Evolutionary conservation across 164 flowering plant species (phyloP).

Genomic region (Annona cherimola): DNA sequence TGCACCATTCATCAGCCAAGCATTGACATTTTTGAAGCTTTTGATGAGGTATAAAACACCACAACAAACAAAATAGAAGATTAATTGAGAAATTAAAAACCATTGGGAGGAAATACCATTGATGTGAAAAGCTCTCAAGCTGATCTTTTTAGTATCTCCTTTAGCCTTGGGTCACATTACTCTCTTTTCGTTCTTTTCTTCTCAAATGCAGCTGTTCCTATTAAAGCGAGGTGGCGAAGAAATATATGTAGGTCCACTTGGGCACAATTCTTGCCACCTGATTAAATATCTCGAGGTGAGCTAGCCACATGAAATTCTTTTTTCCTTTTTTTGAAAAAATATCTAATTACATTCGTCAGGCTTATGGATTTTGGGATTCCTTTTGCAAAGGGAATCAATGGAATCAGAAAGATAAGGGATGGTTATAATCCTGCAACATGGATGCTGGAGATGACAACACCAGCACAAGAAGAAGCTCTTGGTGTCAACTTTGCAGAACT

Average conservation of each 20-base stretch:
- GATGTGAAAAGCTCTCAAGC: no score
- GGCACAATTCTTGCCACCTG: constrained; percentile 36
- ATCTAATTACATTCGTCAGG: background rate
- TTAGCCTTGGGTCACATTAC: background rate
- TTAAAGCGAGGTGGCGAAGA: constrained; percentile 58
- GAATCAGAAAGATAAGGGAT: constrained; percentile 32
- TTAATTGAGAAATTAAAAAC: no score
- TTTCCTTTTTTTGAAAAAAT: no score
- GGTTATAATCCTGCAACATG: constrained; percentile 47
- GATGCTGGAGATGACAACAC: constrained; percentile 37
- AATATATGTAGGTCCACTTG: constrained; percentile 55
- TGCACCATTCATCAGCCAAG: constrained; percentile 71
- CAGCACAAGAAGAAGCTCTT: constrained; percentile 28
- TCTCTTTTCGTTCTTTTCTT: background rate
- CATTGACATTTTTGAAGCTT: constrained; percentile 56
- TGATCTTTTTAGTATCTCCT: background rate
- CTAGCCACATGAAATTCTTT: constrained; percentile 5
- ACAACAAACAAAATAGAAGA: background rate
- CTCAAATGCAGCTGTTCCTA: constrained; percentile 38
- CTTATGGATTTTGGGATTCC: background rate
- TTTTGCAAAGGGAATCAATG: constrained; percentile 24
- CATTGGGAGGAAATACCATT: no score
- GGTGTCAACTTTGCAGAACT: constrained; percentile 25
- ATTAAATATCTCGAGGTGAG: constrained; percentile 59
- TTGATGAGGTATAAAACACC: constrained; percentile 40